Percentiles rank a stretch among this genome's conserved stretches.
These are phyloP conservation scores for Ophiostoma perfectum DNA, from an alignment of 2,329 filamentous ascomycete species.

Conservation along the genomic window DNA sequence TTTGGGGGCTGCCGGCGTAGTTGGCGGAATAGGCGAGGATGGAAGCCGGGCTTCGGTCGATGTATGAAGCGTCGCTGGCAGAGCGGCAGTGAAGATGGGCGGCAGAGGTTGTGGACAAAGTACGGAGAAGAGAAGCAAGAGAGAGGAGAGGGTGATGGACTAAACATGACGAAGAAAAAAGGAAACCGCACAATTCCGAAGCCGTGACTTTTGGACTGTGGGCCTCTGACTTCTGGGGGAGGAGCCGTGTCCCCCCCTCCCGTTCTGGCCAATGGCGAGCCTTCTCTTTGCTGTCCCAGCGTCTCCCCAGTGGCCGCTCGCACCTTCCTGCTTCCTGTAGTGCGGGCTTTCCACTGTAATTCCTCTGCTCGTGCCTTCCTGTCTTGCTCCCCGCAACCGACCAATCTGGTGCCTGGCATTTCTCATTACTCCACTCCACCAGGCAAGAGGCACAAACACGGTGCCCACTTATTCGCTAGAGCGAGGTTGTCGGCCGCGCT, in stretches of 20 bases:
- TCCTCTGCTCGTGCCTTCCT: neutral
- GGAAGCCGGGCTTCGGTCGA: neutral
- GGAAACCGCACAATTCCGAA: slow-evolving; percentile 28
- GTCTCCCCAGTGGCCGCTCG: neutral
- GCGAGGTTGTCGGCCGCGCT: neutral
- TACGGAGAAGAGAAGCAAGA: slow-evolving; percentile 7
- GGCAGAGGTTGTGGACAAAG: neutral
- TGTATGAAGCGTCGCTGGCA: neutral
- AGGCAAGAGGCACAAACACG: neutral
- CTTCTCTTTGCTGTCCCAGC: neutral
- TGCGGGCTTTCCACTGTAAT: neutral
- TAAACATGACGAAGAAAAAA: slow-evolving; percentile 18
- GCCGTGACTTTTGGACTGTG: slow-evolving; percentile 7
- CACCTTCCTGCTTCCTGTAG: neutral
- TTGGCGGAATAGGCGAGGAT: neutral
- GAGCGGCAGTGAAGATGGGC: neutral
- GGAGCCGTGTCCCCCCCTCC: slow-evolving; percentile 10
- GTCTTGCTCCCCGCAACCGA: slow-evolving; percentile 13
- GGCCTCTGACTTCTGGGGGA: slow-evolving; percentile 4
- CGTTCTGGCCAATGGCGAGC: slow-evolving; percentile 23
- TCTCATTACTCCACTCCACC: slow-evolving; percentile 26
- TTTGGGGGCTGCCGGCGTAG: neutral
- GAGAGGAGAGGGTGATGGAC: slow-evolving; percentile 8
- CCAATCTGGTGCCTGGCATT: slow-evolving; percentile 27
- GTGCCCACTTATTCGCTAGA: neutral